Percentiles rank a stretch among this genome's conserved stretches.
phyloP scores from a whole-genome alignment of 2,329 filamentous ascomycete species.

The Alternaria gaisen region DNA sequence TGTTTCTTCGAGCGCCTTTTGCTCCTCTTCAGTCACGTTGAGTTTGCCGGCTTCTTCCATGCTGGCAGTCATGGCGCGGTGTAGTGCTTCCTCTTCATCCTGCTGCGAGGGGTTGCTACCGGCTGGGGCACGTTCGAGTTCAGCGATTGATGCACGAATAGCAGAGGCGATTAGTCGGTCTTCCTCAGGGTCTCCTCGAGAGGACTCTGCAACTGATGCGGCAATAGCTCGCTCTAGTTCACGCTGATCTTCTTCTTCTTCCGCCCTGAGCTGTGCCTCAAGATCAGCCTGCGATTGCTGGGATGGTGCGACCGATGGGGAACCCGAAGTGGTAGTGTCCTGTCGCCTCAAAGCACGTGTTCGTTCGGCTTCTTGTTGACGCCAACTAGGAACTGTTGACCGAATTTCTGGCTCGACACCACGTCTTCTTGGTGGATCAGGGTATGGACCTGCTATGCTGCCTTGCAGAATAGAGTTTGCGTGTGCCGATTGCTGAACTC shows the following conservation, averaged over 20 bases:
- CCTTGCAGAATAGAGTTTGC: conserved; percentile 21
- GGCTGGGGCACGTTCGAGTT: conserved; percentile 56
- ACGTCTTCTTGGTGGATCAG: conserved; percentile 17
- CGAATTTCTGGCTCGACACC: conserved; percentile 24
- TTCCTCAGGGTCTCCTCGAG: conserved; percentile 72
- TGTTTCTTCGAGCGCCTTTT: conserved; percentile 56
- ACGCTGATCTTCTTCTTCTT: conserved; percentile 58
- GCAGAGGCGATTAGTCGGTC: conserved; percentile 76
- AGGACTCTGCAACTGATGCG: conserved; percentile 70
- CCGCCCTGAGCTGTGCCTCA: conserved; percentile 31
- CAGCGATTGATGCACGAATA: conserved; percentile 74
- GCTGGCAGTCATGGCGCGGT: conserved; percentile 61
- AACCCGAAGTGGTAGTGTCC: conserved; percentile 39
- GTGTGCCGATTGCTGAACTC: conserved; percentile 30
- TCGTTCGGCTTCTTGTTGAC: conserved; percentile 24
- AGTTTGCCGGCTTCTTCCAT: conserved; percentile 54
- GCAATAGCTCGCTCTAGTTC: conserved; percentile 78
- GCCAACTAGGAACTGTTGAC: conserved; percentile 24
- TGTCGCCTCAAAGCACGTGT: conserved; percentile 25
- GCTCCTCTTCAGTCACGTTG: conserved; percentile 46
- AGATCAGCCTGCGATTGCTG: conserved; percentile 22
- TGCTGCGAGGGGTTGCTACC: conserved; percentile 41
- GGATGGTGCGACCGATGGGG: conserved; percentile 20
- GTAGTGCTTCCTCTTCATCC: conserved; percentile 57
- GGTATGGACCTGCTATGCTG: conserved; percentile 27